A percentile compares a stretch with the other conserved stretches of the same genome.
These are phyloP conservation scores for Marasmius sp. DNA, from an alignment of 1,284 basidiomycete species.

Conservation along the genomic window DNA sequence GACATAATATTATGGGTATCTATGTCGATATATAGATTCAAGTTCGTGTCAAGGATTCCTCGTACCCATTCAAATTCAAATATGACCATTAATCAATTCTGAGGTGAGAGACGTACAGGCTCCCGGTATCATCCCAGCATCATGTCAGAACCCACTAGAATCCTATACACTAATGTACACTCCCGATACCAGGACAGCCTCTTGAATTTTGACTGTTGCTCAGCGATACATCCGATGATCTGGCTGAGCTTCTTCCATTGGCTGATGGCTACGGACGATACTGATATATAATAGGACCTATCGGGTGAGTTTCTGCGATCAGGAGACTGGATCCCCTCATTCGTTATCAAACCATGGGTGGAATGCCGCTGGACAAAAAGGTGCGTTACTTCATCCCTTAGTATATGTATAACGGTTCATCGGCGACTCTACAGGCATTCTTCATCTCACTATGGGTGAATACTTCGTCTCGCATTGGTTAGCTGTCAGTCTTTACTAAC, in stretches of 20 bases:
- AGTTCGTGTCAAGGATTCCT: neutral
- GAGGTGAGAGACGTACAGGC: too few relatives aligned
- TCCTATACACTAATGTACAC: too few relatives aligned
- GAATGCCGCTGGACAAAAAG: neutral
- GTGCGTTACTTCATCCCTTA: neutral
- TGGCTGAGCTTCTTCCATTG: too few relatives aligned
- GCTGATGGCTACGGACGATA: too few relatives aligned
- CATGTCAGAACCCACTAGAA: too few relatives aligned
- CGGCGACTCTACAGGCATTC: neutral
- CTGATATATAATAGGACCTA: too few relatives aligned
- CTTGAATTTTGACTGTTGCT: too few relatives aligned
- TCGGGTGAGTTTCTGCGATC: too few relatives aligned
- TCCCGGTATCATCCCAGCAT: too few relatives aligned
- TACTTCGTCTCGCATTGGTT: neutral
- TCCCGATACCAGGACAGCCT: too few relatives aligned
- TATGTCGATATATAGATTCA: neutral
- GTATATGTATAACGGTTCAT: too few relatives aligned
- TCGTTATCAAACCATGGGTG: neutral
- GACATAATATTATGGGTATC: neutral
- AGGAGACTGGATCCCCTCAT: neutral
- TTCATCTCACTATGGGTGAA: conserved; percentile 11
- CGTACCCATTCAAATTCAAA: neutral
- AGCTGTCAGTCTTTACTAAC: neutral
- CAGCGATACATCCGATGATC: too few relatives aligned
- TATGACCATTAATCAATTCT: neutral